Percentiles rank a stretch among this genome's conserved stretches.
Evolutionary conservation across 345 rosid species (phyloP).

Genomic region (Mercurialis annua): DNA sequence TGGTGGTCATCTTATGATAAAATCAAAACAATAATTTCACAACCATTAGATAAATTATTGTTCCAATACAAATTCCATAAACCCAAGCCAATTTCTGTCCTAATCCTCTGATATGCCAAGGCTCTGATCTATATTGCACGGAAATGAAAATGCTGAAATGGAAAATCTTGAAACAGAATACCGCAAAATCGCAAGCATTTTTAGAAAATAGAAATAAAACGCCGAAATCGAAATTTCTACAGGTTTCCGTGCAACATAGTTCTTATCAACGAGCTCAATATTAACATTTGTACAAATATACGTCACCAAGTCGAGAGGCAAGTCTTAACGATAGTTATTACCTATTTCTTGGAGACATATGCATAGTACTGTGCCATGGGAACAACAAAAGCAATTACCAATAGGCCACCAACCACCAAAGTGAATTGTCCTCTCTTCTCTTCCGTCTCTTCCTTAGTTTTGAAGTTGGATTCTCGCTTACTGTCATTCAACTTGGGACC

Average conservation of each 20-base stretch:
- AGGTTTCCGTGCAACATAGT: too few species aligned
- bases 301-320: constrained; percentile 13
- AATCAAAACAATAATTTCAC: background rate
- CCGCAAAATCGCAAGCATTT: too few species aligned
- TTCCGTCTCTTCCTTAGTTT: constrained; percentile 81
- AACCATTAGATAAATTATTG: constrained; percentile 4
- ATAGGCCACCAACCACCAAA: constrained; percentile 88
- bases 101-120: constrained; percentile 14
- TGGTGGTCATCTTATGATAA: background rate
- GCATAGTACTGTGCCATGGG: constrained; percentile 98
- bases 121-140: too few species aligned
- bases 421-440: constrained; percentile 96
- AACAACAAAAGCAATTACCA: constrained; percentile 90
- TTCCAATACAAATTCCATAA: constrained; percentile 2
- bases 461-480: constrained; percentile 90
- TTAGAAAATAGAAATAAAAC: too few species aligned
- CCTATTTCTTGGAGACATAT: constrained; percentile 77
- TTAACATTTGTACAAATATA: constrained; percentile 34
- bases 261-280: constrained; percentile 30
- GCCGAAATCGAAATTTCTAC: too few species aligned
- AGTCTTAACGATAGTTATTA: background rate
- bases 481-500: constrained; percentile 68
- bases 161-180: too few species aligned
- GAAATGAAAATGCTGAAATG: too few species aligned
- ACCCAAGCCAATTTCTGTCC: constrained; percentile 12